Base-by-base conservation (phyloP, 2,329 filamentous ascomycete species). In the Colletotrichum tanaceti region DNA sequence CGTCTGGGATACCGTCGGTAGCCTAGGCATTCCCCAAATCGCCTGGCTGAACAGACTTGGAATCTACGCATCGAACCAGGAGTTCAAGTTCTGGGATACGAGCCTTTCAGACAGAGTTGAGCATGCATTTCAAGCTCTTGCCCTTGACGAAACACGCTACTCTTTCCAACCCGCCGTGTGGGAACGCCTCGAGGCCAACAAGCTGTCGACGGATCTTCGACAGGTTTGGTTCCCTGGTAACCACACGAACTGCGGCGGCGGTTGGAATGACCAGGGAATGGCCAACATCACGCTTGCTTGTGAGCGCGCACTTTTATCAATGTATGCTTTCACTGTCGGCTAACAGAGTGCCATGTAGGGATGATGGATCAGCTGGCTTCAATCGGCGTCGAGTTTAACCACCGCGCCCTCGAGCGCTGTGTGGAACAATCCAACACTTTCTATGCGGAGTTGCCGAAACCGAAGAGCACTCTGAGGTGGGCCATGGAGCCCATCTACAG, bases 231-330 rank as follows among this genome's bases (percentile, higher is more conserved):
- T 94, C 73, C 89, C 91, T 0, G 91, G 91, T 7, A 87, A 86
- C 58, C 91, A 94, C 74, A 88, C 84, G 13, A 91, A 93, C 73
- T 87, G 91, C 54, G 91, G 91, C 5, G 91, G 91, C 39, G 90
- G 91, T 2, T 91, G 87, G 87, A 75, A 78, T 5, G 84, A 87
- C 55, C 81, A 85, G 68, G 83, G 82, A 52, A 78, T 82, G 22
- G 75, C 81, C 3, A 79, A 82, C 60, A 75, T 77, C 18, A 77
- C 77, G 24, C 74, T 82, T 54, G 75, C 78, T 20, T 82, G 80
- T 81, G 72, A 72, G 80, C 73, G 16, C 14, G 3, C 52, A 3
- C 4, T 35, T 10, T 54, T 0, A 11, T 54, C 50, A 1, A 63
- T 38, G 14, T 18, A 32, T 11, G 10, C 49, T 14, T 50, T n/a